These are phyloP conservation scores for Crotalaria pallida DNA, from an alignment of 306 rosid genomes.

Conservation along the genomic window DNA sequence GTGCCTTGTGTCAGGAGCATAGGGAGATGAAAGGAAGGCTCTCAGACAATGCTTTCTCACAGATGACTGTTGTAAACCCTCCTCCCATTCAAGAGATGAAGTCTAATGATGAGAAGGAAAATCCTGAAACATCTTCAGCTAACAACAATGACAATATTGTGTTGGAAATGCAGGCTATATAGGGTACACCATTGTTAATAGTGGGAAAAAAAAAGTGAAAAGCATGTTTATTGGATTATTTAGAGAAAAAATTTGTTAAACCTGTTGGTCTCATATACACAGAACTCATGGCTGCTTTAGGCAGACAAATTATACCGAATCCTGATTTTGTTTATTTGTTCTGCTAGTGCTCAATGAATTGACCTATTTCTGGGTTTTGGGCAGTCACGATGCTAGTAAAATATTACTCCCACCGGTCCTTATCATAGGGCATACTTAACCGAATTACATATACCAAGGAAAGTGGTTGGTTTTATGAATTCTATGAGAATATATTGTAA, in stretches of 20 bases:
- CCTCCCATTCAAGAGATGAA: conserved; percentile 90
- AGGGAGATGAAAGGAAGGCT: conserved; percentile 90
- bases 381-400: not conserved
- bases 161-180: conserved; percentile 84
- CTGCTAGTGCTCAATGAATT: not conserved
- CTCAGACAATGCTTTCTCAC: conserved; percentile 47
- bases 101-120: conserved; percentile 38
- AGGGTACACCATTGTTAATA: conserved; percentile 19
- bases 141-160: conserved; percentile 48
- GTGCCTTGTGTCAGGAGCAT: conserved; percentile 97
- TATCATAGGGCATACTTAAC: too few relatives aligned
- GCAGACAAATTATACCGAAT: conserved; percentile 1
- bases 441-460: too few relatives aligned
- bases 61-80: conserved; percentile 78
- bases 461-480: too few relatives aligned
- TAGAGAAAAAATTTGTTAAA: not conserved
- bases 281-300: not conserved
- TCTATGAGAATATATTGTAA: too few relatives aligned
- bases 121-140: conserved; percentile 43
- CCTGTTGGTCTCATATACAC: not conserved
- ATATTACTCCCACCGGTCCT: too few relatives aligned
- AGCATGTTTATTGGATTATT: not conserved
- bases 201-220: not conserved
- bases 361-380: not conserved
- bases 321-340: not conserved